These are phyloP conservation scores for Puccinia novopanici DNA, from an alignment of 1,284 basidiomycete genomes.

Conservation along the genomic window DNA sequence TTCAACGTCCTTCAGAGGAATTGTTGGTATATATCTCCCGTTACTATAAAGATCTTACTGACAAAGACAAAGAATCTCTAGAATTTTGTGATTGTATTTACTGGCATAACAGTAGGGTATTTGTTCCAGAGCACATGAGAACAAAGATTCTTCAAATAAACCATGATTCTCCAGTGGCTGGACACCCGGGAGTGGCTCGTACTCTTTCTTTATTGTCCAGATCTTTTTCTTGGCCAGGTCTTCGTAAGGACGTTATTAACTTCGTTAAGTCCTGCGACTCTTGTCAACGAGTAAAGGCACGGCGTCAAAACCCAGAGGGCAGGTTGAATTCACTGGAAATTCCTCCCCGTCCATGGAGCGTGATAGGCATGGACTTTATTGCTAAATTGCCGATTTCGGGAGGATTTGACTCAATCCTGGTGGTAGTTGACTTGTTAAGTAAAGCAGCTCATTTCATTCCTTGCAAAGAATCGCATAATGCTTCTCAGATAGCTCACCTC, in stretches of 20 bases:
- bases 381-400: neutral
- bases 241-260: neutral
- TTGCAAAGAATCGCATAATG: neutral
- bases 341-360: constrained; percentile 19
- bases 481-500: constrained; percentile 1
- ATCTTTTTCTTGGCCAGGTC: constrained; percentile 12
- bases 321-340: neutral
- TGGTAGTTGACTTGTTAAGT: constrained; percentile 37
- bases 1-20: neutral
- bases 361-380: constrained; percentile 40
- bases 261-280: constrained; percentile 18
- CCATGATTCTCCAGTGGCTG: constrained; percentile 19
- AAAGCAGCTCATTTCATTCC: constrained; percentile 51
- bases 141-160: neutral
- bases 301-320: neutral
- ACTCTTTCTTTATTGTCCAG: neutral
- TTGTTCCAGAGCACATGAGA: neutral
- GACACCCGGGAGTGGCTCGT: neutral
- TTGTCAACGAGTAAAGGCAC: neutral
- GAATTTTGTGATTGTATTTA: neutral
- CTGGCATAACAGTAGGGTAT: neutral
- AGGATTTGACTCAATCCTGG: constrained; percentile 37
- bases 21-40: neutral
- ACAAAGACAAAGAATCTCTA: neutral
- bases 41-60: neutral